A percentile compares a stretch with the other conserved stretches of the same genome.
Evolutionary conservation across 2,329 filamentous ascomycete genomes (phyloP).

Genomic region (Aspergillus neotritici): DNA sequence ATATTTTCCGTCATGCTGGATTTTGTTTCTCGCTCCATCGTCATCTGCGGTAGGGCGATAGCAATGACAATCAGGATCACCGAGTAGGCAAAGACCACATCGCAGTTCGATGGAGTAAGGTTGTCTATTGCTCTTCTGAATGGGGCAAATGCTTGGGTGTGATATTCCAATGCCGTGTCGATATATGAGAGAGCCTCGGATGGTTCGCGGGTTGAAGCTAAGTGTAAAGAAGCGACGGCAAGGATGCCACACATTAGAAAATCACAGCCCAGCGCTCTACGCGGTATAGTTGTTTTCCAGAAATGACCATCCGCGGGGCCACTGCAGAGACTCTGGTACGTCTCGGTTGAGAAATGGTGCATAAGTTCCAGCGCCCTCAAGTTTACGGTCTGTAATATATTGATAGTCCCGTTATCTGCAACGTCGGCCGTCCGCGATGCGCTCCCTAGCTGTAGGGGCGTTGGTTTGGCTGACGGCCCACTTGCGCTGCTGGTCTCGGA

Average conservation of each 20-base stretch:
- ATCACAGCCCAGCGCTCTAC: constrained; percentile 35
- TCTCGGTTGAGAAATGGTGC: constrained; percentile 48
- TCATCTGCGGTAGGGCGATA: constrained; percentile 32
- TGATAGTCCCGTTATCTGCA: constrained; percentile 6
- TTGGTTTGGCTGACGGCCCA: constrained; percentile 6
- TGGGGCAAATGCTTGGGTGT: constrained; percentile 30
- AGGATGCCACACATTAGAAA: constrained; percentile 41
- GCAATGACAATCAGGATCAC: constrained; percentile 33
- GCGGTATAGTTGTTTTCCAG: constrained; percentile 40
- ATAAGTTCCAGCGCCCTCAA: constrained; percentile 47
- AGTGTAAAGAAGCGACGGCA: constrained; percentile 37
- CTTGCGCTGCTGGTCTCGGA: constrained; percentile 11
- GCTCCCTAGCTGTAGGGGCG: constrained; percentile 1
- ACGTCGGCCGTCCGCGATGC: not conserved
- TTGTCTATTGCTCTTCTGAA: constrained; percentile 32
- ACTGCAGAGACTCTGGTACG: constrained; percentile 40
- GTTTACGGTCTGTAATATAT: constrained; percentile 12
- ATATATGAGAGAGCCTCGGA: constrained; percentile 30
- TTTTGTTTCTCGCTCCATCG: constrained; percentile 23
- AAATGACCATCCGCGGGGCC: constrained; percentile 26
- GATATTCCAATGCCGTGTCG: constrained; percentile 33
- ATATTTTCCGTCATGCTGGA: constrained; percentile 33
- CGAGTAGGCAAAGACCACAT: constrained; percentile 35
- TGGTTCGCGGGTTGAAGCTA: constrained; percentile 28
- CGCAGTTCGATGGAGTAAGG: constrained; percentile 32